Percentiles rank a stretch among this genome's conserved stretches.
phyloP scores from a whole-genome alignment of 106 monocot genomes.

The Vanilla planifolia region DNA sequence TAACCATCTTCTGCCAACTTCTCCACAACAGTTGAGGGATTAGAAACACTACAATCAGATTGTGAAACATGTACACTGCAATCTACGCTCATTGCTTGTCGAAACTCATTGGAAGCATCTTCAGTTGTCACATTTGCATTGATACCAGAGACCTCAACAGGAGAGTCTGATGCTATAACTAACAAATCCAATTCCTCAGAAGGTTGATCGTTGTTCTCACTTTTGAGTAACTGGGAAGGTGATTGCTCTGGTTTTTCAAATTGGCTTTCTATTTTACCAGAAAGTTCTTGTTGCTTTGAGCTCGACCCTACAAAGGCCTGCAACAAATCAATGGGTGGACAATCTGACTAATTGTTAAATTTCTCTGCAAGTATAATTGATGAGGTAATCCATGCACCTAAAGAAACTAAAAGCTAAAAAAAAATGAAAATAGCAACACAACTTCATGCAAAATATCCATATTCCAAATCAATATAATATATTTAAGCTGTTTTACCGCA shows the following conservation, averaged over 20 bases:
- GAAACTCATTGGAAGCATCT: conserved; percentile 24
- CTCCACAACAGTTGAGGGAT: conserved; percentile 23
- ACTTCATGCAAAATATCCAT: no score
- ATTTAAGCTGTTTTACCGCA: no score
- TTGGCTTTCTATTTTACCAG: conserved; percentile 24
- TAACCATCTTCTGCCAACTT: conserved; percentile 86
- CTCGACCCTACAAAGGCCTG: conserved; percentile 27
- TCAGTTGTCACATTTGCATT: conserved; percentile 14
- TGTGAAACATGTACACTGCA: conserved; percentile 20
- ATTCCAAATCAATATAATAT: no score
- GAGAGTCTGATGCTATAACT: conserved; percentile 18
- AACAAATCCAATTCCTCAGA: conserved; percentile 20
- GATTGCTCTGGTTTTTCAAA: conserved; percentile 10
- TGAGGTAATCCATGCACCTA: no score
- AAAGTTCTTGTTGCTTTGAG: conserved; percentile 23
- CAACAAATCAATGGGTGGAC: conserved; percentile 9
- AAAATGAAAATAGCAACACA: no score
- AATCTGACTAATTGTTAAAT: neutral
- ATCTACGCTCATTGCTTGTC: conserved; percentile 24
- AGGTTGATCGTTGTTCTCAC: conserved; percentile 17
- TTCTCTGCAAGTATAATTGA: no score
- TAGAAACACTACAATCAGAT: conserved; percentile 27
- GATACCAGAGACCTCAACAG: conserved; percentile 11
- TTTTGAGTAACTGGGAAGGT: conserved; percentile 16
- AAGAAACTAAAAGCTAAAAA: no score